Evolutionary conservation across 805 yeast genomes (phyloP).

Genomic region (Zygosaccharomyces kombuchaensis): DNA sequence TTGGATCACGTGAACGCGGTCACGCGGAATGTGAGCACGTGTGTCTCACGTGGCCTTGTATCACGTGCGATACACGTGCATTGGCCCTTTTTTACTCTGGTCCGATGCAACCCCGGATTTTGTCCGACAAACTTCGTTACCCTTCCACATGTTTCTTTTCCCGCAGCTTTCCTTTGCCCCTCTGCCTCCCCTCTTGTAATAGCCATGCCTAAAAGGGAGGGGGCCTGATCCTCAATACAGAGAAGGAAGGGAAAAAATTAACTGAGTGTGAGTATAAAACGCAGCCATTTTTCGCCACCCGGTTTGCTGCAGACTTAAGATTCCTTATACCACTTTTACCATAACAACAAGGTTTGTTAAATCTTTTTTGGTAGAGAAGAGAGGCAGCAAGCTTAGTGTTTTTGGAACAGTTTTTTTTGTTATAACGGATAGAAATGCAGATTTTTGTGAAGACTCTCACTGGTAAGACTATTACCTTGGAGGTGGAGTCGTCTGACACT

Average conservation of each 20-base stretch:
- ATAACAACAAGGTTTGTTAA: not conserved
- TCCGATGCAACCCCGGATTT: not conserved
- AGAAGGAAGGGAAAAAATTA: not conserved
- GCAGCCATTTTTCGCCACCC: constrained; percentile 6
- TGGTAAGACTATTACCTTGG: constrained; percentile 80
- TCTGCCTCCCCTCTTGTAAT: not conserved
- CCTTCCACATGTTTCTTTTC: constrained; percentile 12
- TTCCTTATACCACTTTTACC: not conserved
- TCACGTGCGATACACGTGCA: not conserved
- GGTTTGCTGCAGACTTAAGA: not conserved
- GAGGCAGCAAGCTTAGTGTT: not conserved
- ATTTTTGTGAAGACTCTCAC: constrained; percentile 82
- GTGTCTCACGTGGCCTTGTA: too few species aligned
- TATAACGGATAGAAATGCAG: constrained; percentile 47
- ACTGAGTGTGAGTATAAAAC: constrained; percentile 2
- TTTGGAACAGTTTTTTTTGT: not conserved
- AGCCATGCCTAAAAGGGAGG: constrained; percentile 3
- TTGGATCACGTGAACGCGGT: too few species aligned
- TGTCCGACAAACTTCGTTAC: not conserved
- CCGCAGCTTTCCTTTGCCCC: constrained; percentile 8
- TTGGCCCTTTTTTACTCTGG: not conserved
- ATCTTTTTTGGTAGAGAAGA: not conserved
- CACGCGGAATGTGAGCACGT: too few species aligned
- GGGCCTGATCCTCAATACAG: constrained; percentile 2
- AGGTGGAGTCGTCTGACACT: constrained; percentile 84